Conservation (phyloP, 495 filamentous ascomycete species). For the Xylaria castorea region DNA sequence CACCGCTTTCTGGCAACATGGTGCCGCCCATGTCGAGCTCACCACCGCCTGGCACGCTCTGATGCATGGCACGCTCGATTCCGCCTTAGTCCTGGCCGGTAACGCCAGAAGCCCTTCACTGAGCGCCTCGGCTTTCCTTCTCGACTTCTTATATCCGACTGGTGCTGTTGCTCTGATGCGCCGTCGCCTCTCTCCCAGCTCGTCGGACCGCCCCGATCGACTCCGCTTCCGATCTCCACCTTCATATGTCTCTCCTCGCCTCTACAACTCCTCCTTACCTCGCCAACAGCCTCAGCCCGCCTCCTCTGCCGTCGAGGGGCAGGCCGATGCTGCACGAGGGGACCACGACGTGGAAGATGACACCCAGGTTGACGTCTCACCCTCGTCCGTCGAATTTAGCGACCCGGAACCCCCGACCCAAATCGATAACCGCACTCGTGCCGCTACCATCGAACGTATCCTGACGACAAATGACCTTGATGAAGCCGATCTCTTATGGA, state of each 20-base stretch:
- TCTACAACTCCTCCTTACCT: conserved; percentile 36
- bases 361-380: neutral
- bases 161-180: conserved; percentile 58
- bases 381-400: neutral
- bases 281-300: neutral
- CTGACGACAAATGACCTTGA: conserved; percentile 19
- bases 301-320: neutral
- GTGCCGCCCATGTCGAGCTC: conserved; percentile 63
- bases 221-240: conserved; percentile 23
- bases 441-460: conserved; percentile 25
- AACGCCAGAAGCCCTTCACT: conserved; percentile 36
- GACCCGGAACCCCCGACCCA: neutral
- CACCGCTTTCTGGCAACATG: conserved; percentile 72
- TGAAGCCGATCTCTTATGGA: conserved; percentile 34
- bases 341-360: neutral
- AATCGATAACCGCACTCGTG: neutral
- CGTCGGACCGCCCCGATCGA: conserved; percentile 21
- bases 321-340: neutral
- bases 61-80: conserved; percentile 39
- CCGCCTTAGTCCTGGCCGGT: conserved; percentile 20
- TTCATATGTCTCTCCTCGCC: conserved; percentile 30
- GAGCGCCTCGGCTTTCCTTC: conserved; percentile 52
- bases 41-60: conserved; percentile 53
- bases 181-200: conserved; percentile 38
- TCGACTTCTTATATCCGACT: conserved; percentile 70